Base-by-base conservation (phyloP, 2,329 filamentous ascomycete species). In the Aspergillus awamori region DNA sequence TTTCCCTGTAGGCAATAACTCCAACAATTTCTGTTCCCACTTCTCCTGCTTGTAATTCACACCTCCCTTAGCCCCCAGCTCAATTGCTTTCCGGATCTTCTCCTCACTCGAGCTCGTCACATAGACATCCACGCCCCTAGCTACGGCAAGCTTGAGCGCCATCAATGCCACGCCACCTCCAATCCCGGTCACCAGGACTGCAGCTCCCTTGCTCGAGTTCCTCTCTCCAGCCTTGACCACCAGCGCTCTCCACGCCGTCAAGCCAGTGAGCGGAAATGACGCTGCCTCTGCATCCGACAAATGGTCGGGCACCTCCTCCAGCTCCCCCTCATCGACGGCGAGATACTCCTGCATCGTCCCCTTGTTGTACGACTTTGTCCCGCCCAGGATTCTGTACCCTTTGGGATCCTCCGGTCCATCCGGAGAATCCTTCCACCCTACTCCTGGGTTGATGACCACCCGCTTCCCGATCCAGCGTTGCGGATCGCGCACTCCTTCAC, bases 131-230 rank as follows among this genome's bases (percentile, higher is more conserved):
- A 89, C 86, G 39, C 92, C 91, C 66, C 87, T 79, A 8, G 86
- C 92, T 11, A 89, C 87, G 10, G 87, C 93, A 77, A 96, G 96
- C 74, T 92, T 84, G 68, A 97, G 80, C 5, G 86, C 89, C 81
- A 91, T 89, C 58, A 97, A 80, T 36, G 94, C 94, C 1, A 97
- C 94, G 47, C 94, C 94, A 38, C 94, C 94, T 0, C 94, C 94
- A 75, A 98, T 96, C 0, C 94, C 94, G 4, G 94, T 97, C 45
- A 98, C 79, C 33, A 98, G 80, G 4, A 98, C 82, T 72, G 96
- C 96, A 63, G 85, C 80, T 2, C 91, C 91, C 0, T 75, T 67
- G 5, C 72, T 66, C 15, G 78, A 74, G 59, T 81, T 81, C 51
- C 79, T 76, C 66, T 88, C 87, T 5, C 83, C 85, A 53, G 84